Conservation (phyloP, 2,329 filamentous ascomycete species). For the Pseudogymnoascus sp. region DNA sequence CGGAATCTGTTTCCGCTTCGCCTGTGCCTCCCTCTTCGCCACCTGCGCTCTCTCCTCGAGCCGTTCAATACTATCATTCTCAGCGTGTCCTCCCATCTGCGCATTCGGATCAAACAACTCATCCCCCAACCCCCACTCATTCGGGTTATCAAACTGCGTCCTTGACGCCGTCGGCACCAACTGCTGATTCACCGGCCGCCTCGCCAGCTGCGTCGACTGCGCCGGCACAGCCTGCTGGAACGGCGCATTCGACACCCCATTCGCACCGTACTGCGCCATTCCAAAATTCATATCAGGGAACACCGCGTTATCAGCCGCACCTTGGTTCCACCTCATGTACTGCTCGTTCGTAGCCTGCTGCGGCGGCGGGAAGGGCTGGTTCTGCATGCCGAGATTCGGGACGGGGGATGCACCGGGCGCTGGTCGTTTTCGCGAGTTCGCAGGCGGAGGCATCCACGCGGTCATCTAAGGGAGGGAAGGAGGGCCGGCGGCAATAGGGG, state of each 20-base stretch:
- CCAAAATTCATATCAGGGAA: slow-evolving; percentile 29
- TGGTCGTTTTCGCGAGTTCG: slow-evolving; percentile 59
- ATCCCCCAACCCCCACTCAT: slow-evolving; percentile 36
- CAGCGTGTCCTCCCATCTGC: slow-evolving; percentile 35
- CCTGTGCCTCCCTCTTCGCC: slow-evolving; percentile 79
- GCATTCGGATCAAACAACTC: slow-evolving; percentile 24
- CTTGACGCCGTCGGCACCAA: slow-evolving; percentile 24
- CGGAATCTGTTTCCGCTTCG: slow-evolving; percentile 90
- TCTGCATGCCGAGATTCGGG: slow-evolving; percentile 44
- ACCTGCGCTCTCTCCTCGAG: slow-evolving; percentile 71
- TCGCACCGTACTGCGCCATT: slow-evolving; percentile 20
- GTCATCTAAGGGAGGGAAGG: slow-evolving; percentile 16
- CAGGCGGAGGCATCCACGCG: slow-evolving; percentile 29
- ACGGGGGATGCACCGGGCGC: slow-evolving; percentile 64
- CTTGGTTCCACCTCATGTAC: slow-evolving; percentile 44
- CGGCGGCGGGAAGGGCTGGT: slow-evolving; percentile 38
- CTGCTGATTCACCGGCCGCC: slow-evolving; percentile 26
- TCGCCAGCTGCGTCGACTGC: slow-evolving; percentile 26
- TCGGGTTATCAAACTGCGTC: slow-evolving; percentile 20
- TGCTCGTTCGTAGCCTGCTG: slow-evolving; percentile 41
- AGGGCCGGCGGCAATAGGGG: slow-evolving; percentile 15
- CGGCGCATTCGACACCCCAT: slow-evolving; percentile 18
- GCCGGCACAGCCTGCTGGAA: slow-evolving; percentile 22
- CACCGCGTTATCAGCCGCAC: slow-evolving; percentile 27
- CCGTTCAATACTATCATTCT: slow-evolving; percentile 66